These are phyloP conservation scores for Colletotrichum brevisporum DNA, from an alignment of 2,329 filamentous ascomycete genomes.

Conservation along the genomic window DNA sequence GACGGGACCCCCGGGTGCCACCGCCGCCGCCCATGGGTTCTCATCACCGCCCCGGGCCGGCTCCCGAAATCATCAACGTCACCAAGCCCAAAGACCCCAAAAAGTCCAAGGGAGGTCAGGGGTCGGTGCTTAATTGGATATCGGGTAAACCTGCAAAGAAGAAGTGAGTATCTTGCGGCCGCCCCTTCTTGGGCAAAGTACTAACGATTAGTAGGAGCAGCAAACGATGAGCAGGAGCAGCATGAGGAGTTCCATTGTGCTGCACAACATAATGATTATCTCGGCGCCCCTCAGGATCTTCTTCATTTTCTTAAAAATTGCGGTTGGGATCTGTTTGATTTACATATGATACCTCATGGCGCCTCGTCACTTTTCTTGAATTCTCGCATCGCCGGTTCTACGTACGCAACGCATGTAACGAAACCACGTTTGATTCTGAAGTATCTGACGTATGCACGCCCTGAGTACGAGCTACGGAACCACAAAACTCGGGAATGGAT, in stretches of 20 bases:
- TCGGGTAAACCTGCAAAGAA: constrained; percentile 49
- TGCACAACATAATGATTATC: neutral
- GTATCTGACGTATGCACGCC: constrained; percentile 40
- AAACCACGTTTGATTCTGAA: constrained; percentile 25
- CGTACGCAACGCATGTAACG: constrained; percentile 23
- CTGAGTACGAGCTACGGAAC: constrained; percentile 40
- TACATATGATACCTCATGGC: constrained; percentile 47
- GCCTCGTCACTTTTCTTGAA: constrained; percentile 35
- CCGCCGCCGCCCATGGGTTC: neutral
- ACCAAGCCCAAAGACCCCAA: constrained; percentile 44
- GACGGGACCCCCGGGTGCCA: neutral
- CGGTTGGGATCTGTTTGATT: constrained; percentile 33
- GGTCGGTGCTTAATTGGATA: constrained; percentile 52
- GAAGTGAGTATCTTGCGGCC: constrained; percentile 46
- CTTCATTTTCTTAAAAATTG: constrained; percentile 2
- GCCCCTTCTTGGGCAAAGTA: no score
- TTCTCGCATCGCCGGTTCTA: constrained; percentile 17
- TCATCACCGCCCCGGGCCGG: neutral
- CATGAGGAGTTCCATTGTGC: neutral
- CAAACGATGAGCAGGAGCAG: constrained; percentile 43
- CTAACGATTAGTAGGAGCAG: constrained; percentile 18
- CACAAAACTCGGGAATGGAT: constrained; percentile 12
- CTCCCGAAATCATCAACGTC: constrained; percentile 45
- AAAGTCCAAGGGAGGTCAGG: constrained; percentile 45
- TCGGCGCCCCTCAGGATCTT: neutral